Evolutionary conservation across 2,329 filamentous ascomycete species (phyloP), one percentile per base, ranked within the genome.

Genomic region (Xylaria sp.): DNA sequence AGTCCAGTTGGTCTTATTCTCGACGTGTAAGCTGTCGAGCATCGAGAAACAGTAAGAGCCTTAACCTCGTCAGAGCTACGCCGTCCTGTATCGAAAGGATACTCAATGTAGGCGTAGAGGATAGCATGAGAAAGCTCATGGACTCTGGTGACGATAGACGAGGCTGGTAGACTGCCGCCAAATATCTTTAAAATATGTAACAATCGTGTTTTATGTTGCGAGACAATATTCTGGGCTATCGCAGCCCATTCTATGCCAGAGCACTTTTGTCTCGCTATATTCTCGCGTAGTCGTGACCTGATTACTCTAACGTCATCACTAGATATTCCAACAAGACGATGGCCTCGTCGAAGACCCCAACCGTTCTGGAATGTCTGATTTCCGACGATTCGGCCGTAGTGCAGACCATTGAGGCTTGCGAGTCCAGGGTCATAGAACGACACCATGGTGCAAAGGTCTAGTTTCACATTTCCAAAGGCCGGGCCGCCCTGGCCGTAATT

Each of bases 361-460:
- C 54, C 54, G n/a, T 56, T 56, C 23, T 41, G 44, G 11, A 49
- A 56, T 25, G 54, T 41, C n/a, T 56, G 43, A n/a, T 56, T 49
- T 10, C 54, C 37, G 10, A 56, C n/a, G 17, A 56, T 2, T 21
- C 54, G 43, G 25, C 43, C 44, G 6, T 31, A 17, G 37, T 56
- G 54, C n/a, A 56, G 27, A n/a, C 44, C 33, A 29, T 31, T 7
- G 1, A 56, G 44, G n/a, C 54, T 56, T 9, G 11, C 29, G 44
- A 56, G 10, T 31, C 9, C 54, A 10, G 54, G 43, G 31, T 56
- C 54, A 40, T 56, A 56, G n/a, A 56, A 49, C 17, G 54, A 56
- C 17, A 56, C 44, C 54, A 56, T 47, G 21, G 52, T 44, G 23
- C 52, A 55, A 47, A 21, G 25, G 29, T 55, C 52, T 3, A 38